Evolutionary conservation across 129 eudicot species (phyloP).

Genomic region (Centella asiatica): DNA sequence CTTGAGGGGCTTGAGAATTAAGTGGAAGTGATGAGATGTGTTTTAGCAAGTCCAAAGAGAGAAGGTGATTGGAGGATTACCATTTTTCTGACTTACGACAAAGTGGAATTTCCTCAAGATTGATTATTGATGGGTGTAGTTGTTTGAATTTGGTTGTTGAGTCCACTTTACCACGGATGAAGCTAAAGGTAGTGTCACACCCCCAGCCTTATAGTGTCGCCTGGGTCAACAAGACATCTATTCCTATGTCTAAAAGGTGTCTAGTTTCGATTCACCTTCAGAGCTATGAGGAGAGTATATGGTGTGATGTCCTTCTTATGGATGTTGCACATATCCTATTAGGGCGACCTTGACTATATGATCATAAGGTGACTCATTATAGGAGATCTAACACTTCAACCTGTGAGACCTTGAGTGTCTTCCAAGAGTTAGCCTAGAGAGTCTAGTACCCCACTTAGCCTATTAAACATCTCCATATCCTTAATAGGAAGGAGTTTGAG

Average conservation of each 20-base stretch:
- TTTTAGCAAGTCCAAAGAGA: not conserved
- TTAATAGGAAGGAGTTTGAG: not conserved
- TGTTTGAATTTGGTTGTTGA: not conserved
- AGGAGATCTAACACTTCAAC: not conserved
- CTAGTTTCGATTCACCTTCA: not conserved
- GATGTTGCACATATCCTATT: not conserved
- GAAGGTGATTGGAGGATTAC: not conserved
- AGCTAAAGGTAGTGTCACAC: not conserved
- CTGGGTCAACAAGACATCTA: not conserved
- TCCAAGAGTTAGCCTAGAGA: not conserved
- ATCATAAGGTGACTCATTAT: not conserved
- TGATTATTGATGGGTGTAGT: not conserved
- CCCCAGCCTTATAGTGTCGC: not conserved
- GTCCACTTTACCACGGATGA: not conserved
- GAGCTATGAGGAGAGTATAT: not conserved
- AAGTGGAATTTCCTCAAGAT: not conserved
- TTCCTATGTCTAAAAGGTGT: not conserved
- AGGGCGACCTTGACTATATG: not conserved
- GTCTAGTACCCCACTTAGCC: not conserved
- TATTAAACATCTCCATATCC: not conserved
- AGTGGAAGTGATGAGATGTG: not conserved
- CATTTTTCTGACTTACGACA: not conserved
- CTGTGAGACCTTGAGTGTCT: not conserved
- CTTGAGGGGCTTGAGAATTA: not conserved
- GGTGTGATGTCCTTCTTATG: not conserved